These are phyloP conservation scores for Sonneratia alba DNA, from an alignment of 345 rosid genomes.

Conservation along the genomic window DNA sequence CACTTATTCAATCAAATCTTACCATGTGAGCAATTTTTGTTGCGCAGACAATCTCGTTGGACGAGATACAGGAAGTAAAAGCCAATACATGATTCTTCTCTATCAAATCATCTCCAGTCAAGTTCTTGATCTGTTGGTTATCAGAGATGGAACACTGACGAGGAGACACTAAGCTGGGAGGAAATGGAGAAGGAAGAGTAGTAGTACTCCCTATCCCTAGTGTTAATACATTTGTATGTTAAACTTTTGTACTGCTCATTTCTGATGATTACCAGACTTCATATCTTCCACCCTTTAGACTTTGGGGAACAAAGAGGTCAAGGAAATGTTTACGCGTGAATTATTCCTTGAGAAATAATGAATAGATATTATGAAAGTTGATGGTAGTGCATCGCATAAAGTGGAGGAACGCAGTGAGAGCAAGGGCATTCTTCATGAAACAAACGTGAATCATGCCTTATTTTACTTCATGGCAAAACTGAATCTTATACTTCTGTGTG, in stretches of 20 bases:
- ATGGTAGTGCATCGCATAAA: no score
- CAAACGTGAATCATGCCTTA: not conserved
- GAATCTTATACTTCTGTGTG: not conserved
- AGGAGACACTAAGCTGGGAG: not conserved
- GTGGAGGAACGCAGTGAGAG: no score
- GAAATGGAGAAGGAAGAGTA: not conserved
- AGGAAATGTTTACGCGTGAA: no score
- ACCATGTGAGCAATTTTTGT: constrained; percentile 7
- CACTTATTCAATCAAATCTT: not conserved
- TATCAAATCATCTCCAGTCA: constrained; percentile 1
- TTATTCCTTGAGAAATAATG: no score
- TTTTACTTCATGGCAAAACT: not conserved
- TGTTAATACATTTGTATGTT: not conserved
- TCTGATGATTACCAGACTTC: not conserved
- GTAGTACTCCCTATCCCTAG: not conserved
- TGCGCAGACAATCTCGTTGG: constrained; percentile 56
- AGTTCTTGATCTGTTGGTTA: not conserved
- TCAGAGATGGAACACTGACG: constrained; percentile 1
- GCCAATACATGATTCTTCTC: constrained; percentile 35
- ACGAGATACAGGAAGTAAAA: constrained; percentile 69
- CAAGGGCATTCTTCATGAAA: no score
- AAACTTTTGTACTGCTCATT: not conserved
- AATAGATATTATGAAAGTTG: no score
- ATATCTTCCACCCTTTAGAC: no score
- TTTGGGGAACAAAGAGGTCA: no score